Evolutionary conservation across 2,329 filamentous ascomycete genomes (phyloP).

Genomic region (Penicillium sp.): DNA sequence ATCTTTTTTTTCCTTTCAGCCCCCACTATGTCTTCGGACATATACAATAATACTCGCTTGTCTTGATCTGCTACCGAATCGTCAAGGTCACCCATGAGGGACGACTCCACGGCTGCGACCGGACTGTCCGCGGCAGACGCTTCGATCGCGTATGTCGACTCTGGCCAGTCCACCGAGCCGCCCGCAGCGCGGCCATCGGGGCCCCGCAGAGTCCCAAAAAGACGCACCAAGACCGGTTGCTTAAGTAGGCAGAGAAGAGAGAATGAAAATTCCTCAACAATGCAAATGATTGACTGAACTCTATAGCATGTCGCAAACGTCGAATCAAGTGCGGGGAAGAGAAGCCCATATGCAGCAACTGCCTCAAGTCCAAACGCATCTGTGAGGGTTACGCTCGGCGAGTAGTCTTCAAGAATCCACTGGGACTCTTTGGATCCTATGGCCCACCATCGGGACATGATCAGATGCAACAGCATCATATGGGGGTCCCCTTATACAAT

Average conservation of each 20-base stretch:
- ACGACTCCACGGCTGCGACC: background rate
- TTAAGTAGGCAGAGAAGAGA: slow-evolving; percentile 65
- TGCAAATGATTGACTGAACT: slow-evolving; percentile 10
- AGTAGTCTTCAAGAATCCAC: slow-evolving; percentile 44
- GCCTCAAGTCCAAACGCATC: slow-evolving; percentile 48
- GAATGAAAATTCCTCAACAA: background rate
- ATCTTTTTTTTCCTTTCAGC: slow-evolving; percentile 2
- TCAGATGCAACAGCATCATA: slow-evolving; percentile 25
- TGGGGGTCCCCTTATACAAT: slow-evolving; percentile 19
- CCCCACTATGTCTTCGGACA: slow-evolving; percentile 12
- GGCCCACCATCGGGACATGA: slow-evolving; percentile 20
- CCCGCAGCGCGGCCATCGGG: slow-evolving; percentile 20
- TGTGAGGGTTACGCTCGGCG: slow-evolving; percentile 48
- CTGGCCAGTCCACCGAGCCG: slow-evolving; percentile 11
- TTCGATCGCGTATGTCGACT: slow-evolving; percentile 1
- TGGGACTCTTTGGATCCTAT: slow-evolving; percentile 36
- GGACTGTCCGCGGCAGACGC: background rate
- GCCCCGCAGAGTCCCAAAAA: slow-evolving; percentile 49
- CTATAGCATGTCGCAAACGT: slow-evolving; percentile 80
- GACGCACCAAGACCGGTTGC: slow-evolving; percentile 89
- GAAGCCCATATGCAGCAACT: slow-evolving; percentile 50
- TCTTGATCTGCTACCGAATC: background rate
- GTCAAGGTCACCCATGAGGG: background rate
- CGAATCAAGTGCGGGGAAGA: slow-evolving; percentile 98
- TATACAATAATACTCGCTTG: background rate